Base-by-base conservation (phyloP, 2,329 filamentous ascomycete genomes). In the Ceratocystis albifundus region DNA sequence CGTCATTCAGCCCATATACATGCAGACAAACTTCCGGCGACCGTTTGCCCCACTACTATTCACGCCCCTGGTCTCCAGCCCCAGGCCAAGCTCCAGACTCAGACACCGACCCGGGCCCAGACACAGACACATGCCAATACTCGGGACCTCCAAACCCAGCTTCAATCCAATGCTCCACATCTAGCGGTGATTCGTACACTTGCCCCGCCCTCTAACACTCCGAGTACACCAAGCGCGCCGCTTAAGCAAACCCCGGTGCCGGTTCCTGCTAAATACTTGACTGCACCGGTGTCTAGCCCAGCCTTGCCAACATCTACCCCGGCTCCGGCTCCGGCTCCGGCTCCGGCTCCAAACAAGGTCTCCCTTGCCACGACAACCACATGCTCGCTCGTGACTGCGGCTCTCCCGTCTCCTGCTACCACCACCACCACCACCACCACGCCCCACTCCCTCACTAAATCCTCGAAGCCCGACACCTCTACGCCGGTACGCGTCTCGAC, bases 221-320 rank as follows among this genome's bases (percentile, higher is more conserved):
- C 65, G 55, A 32, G 44, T 17, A 32, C 53, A 7, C 53, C 25
- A 5, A 32, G 25, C 53, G 32, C 28, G 17, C 28, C 53, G 25
- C 70, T 73, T 15, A 79, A 78, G 69, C 72, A 79, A 66, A 78
- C 77, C 0, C 77, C 77, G 2, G 77, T 79, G 4, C 77, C 77
- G 10, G 69, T 79, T 8, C 77, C 77, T 1, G 75, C 77, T 4
- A 77, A 77, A 65, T 77, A 73, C 71, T 62, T 74, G 65, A 36
- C 66, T 67, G 59, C 69, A 64, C 8, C 48, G 20, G 48, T 17
- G 48, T 15, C 48, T 4, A 53, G 48, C 25, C 48, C 48, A 4
- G 48, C 66, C n/a, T 32, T 50, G 4, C 20, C 62, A 30, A 44
- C 62, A 57, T 28, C 69, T 15, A 53, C 65, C 25, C 32, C 69